Percentiles rank a stretch among this genome's conserved stretches.
Evolutionary conservation across 2,329 filamentous ascomycete species (phyloP).

Genomic region (Madurella fahalii): DNA sequence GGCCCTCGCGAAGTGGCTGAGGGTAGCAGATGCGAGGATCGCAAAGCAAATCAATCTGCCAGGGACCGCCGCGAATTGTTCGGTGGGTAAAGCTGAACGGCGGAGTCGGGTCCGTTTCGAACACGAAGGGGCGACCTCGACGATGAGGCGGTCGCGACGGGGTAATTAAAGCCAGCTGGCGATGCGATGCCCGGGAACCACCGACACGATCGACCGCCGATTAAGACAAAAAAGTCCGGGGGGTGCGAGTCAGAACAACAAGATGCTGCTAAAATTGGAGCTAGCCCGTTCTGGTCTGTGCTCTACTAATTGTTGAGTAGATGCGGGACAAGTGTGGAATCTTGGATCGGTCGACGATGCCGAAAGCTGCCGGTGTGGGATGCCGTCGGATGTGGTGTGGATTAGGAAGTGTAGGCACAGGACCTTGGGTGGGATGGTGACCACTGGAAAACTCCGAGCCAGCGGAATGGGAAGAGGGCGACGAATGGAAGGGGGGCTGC

Average conservation of each 20-base stretch:
- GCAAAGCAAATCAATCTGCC: constrained; percentile 14
- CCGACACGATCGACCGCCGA: constrained; percentile 15
- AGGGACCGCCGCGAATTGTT: neutral
- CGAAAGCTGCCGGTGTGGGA: constrained; percentile 13
- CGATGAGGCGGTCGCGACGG: constrained; percentile 1
- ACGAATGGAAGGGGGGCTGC: neutral
- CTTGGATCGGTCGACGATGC: constrained; percentile 18
- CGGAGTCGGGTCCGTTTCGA: constrained; percentile 12
- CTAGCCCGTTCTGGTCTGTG: constrained; percentile 9
- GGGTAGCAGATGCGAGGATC: constrained; percentile 15
- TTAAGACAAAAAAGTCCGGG: constrained; percentile 2
- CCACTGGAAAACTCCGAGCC: constrained; percentile 18
- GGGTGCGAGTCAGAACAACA: constrained; percentile 16
- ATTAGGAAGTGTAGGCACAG: too few relatives aligned
- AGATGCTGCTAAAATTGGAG: constrained; percentile 11
- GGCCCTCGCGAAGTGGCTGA: constrained; percentile 13
- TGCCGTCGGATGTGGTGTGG: neutral
- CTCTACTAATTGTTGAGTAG: neutral
- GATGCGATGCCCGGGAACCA: constrained; percentile 7
- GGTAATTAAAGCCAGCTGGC: constrained; percentile 13
- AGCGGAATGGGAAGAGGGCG: constrained; percentile 17
- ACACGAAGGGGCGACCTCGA: constrained; percentile 2
- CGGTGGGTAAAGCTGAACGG: neutral
- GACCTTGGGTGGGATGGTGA: too few relatives aligned
- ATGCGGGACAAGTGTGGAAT: constrained; percentile 2